These are phyloP conservation scores for Asterionellopsis glacialis DNA, from an alignment of 108 stramenopile genomes.

Conservation along the genomic window DNA sequence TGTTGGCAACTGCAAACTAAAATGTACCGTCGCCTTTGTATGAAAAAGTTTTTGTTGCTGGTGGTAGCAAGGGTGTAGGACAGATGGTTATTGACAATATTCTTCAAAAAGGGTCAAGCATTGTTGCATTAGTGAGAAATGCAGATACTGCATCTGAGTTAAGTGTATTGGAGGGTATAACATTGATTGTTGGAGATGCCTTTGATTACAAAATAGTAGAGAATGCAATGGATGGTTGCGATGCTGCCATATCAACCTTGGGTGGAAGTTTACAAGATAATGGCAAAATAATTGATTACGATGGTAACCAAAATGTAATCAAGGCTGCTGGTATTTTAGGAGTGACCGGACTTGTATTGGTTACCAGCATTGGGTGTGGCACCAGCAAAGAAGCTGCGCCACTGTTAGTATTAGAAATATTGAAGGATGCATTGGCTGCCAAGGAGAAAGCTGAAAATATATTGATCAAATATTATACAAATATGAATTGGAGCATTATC, in stretches of 20 bases:
- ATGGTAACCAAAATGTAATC: slow-evolving; percentile 92
- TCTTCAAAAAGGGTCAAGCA: slow-evolving; percentile 45
- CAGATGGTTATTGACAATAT: slow-evolving; percentile 75
- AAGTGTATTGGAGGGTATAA: slow-evolving; percentile 67
- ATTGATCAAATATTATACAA: slow-evolving; percentile 91
- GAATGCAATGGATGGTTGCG: slow-evolving; percentile 92
- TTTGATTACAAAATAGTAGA: slow-evolving; percentile 91
- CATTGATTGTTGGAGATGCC: slow-evolving; percentile 86
- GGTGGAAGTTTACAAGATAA: slow-evolving; percentile 65
- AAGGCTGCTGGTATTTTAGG: slow-evolving; percentile 95
- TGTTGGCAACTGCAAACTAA: no score
- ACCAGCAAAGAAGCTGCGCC: slow-evolving; percentile 81
- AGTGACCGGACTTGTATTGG: slow-evolving; percentile 82
- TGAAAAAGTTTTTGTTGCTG: slow-evolving; percentile 93
- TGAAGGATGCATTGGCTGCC: slow-evolving; percentile 65
- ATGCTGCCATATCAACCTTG: slow-evolving; percentile 91
- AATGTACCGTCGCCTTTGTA: slow-evolving; percentile 38
- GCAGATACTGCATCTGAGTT: slow-evolving; percentile 53
- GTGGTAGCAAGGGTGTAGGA: slow-evolving; percentile 87
- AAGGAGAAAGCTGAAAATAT: slow-evolving; percentile 77
- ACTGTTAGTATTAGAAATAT: slow-evolving; percentile 68
- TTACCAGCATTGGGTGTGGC: slow-evolving; percentile 93
- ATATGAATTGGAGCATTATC: slow-evolving; percentile 93
- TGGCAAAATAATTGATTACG: slow-evolving; percentile 79
- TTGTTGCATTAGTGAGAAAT: slow-evolving; percentile 83